Evolutionary conservation across 2,329 filamentous ascomycete species (phyloP), one percentile per base, ranked within the genome.

Genomic region (Colletotrichum costaricense): DNA sequence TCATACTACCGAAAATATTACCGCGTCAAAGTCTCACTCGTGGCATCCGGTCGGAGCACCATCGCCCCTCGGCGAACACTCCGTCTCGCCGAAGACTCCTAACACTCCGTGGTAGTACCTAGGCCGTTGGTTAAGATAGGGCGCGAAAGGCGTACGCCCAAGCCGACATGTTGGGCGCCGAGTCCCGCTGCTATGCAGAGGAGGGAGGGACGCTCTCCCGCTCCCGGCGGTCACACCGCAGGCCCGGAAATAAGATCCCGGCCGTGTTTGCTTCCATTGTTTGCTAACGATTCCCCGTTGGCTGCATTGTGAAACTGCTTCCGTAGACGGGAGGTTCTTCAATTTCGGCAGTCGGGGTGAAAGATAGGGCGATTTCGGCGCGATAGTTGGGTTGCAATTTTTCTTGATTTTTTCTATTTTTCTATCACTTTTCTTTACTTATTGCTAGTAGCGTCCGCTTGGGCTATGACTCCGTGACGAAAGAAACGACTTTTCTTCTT

Each of bases 201-300:
- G 30, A 46, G 28, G 30, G 30, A 42, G 35, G 38, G n/a, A 9
- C 26, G 42, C 5, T 35, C 5, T 35, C 14, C 67, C 54, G 67
- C 62, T 49, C 55, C 69, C 64, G 57, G n/a, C 64, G 56, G 69
- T 54, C 56, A 35, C 49, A 49, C 38, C 24, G 52, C 65, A 49
- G 38, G 19, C 19, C 42, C 19, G 69, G 69, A 58, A 69, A 72
- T 63, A 69, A 72, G 30, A 19, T 54, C 35, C 49, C 46, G 52
- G 30, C n/a, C 22, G 26, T 38, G 42, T 49, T 22, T 65, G 33
- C 33, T 9, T 33, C 57, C 63, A 42, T 42, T 19, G 16, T 42
- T 42, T 22, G 16, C 58, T 49, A 7, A 6, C 12, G 30, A 30
- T 57, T 30, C 16, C 22, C 24, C 24, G 38, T 33, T 24, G 58